phyloP scores from a whole-genome alignment of 169 alveolate genomes.

The Miamiensis avidus region DNA sequence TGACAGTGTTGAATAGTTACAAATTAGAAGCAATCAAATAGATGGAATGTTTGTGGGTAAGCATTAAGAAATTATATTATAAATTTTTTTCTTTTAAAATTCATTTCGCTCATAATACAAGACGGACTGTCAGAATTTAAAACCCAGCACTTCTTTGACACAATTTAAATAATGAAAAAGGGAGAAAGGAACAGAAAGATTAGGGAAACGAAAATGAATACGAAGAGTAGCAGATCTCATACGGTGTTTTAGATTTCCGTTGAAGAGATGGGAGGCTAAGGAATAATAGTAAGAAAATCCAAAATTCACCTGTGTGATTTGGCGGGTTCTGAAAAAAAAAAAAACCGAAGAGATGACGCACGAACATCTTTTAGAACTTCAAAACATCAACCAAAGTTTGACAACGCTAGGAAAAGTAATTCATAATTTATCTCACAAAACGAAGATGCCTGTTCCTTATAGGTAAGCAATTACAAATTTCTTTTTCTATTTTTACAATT shows the following conservation, averaged over 20 bases:
- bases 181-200: constrained; percentile 86
- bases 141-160: constrained; percentile 62
- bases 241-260: constrained; percentile 67
- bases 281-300: constrained; percentile 55
- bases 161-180: constrained; percentile 67
- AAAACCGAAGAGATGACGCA: constrained; percentile 61
- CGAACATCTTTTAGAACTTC: constrained; percentile 75
- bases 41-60: constrained; percentile 76
- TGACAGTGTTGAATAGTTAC: constrained; percentile 42
- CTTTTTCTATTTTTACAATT: no score
- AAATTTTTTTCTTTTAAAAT: background rate
- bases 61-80: background rate
- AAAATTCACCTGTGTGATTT: constrained; percentile 83
- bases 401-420: constrained; percentile 82
- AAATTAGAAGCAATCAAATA: constrained; percentile 65
- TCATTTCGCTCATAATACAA: background rate
- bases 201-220: constrained; percentile 80
- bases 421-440: constrained; percentile 36
- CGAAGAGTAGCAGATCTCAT: constrained; percentile 83
- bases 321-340: constrained; percentile 88
- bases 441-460: no score
- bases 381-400: constrained; percentile 76
- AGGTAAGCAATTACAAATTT: no score
- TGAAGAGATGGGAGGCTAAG: constrained; percentile 64
- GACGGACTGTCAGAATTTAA: constrained; percentile 75